phyloP scores from a whole-genome alignment of 1,139 yeast genomes.

The Oligophagozyma castellii region DNA sequence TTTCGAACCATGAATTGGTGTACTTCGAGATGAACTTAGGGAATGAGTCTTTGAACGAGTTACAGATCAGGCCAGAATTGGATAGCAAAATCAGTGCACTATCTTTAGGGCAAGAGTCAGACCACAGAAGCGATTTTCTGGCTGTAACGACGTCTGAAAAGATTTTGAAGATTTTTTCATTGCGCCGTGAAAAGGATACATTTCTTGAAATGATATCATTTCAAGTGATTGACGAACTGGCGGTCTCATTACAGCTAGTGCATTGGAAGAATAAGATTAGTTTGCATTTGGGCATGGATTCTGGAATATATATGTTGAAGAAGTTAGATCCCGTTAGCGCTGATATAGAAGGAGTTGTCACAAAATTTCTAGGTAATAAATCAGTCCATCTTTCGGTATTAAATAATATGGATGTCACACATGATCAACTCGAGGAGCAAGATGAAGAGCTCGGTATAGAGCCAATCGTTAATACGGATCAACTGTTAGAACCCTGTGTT shows the following conservation, averaged over 20 bases:
- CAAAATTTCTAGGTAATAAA: slow-evolving; percentile 60
- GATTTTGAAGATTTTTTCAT: slow-evolving; percentile 55
- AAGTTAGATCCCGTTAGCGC: slow-evolving; percentile 48
- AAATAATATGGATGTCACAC: slow-evolving; percentile 8
- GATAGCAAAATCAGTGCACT: slow-evolving; percentile 40
- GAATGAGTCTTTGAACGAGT: slow-evolving; percentile 53
- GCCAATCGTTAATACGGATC: slow-evolving; percentile 4
- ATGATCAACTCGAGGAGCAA: slow-evolving; percentile 4
- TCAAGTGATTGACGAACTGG: slow-evolving; percentile 54
- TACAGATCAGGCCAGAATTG: slow-evolving; percentile 47
- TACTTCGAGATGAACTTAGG: slow-evolving; percentile 64
- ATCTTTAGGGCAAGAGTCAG: slow-evolving; percentile 24
- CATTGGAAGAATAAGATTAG: slow-evolving; percentile 15
- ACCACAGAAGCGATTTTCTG: slow-evolving; percentile 41
- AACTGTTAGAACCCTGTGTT: slow-evolving; percentile 7
- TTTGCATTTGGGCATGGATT: slow-evolving; percentile 68
- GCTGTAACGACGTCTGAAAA: slow-evolving; percentile 64
- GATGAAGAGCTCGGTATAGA: no score
- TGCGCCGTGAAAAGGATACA: slow-evolving; percentile 36
- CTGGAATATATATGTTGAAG: slow-evolving; percentile 67
- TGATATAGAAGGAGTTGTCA: slow-evolving; percentile 48
- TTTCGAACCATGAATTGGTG: slow-evolving; percentile 61
- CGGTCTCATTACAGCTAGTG: slow-evolving; percentile 33
- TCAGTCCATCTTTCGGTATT: slow-evolving; percentile 38
- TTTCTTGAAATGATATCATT: slow-evolving; percentile 50